Percentiles rank a stretch among this genome's conserved stretches.
Conservation (phyloP, 2,329 filamentous ascomycete species). For the Teratosphaeria viscida region DNA sequence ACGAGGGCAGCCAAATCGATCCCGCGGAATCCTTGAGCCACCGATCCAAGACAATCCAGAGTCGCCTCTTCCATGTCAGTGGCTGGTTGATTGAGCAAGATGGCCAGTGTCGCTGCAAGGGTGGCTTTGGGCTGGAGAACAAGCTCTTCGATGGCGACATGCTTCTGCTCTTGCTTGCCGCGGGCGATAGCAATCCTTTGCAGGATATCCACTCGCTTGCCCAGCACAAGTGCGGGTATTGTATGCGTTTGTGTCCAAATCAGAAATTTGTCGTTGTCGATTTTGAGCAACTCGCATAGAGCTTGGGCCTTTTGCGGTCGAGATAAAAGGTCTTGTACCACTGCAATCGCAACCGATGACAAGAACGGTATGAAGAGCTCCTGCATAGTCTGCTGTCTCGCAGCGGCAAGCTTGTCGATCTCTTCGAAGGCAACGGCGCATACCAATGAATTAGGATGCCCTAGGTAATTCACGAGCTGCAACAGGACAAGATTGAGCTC, state of each 20-base stretch:
- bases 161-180: constrained; percentile 20
- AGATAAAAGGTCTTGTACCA: constrained; percentile 69
- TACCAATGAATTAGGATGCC: constrained; percentile 68
- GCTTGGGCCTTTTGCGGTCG: constrained; percentile 73
- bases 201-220: constrained; percentile 66
- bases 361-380: constrained; percentile 75
- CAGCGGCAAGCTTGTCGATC: constrained; percentile 60
- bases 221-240: constrained; percentile 75
- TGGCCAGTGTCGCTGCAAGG: constrained; percentile 47
- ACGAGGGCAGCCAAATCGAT: constrained; percentile 58
- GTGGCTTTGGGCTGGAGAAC: constrained; percentile 48
- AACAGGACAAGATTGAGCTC: constrained; percentile 80
- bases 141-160: constrained; percentile 48
- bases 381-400: constrained; percentile 45
- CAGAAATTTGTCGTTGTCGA: constrained; percentile 64
- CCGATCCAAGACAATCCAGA: constrained; percentile 56
- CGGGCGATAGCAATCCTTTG: constrained; percentile 66
- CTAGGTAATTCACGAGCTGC: constrained; percentile 75
- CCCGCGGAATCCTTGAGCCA: constrained; percentile 60
- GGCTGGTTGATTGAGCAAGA: constrained; percentile 46
- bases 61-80: constrained; percentile 58
- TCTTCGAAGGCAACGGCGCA: constrained; percentile 77
- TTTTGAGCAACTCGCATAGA: constrained; percentile 70
- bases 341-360: constrained; percentile 70
- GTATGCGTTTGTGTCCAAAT: constrained; percentile 68